Evolutionary conservation across 148 eudicot genomes (phyloP), one percentile per base, ranked within the genome.

Genomic region (Rhododendron henanense): DNA sequence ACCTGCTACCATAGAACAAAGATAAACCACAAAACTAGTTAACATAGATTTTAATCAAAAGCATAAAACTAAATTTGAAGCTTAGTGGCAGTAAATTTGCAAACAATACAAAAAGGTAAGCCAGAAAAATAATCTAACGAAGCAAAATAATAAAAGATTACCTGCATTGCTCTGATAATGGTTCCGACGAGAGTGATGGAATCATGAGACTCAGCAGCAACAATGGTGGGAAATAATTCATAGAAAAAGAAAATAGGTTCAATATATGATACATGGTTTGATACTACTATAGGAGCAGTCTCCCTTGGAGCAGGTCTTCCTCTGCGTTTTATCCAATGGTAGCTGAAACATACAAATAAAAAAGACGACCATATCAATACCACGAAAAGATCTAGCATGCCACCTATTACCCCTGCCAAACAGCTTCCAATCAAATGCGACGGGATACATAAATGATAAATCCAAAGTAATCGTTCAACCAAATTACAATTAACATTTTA

Each of bases 151-250:
- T 18, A 61, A 63, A 45, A 73, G 76, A 82, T 45, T 92, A 95
- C 99, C 99, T 96, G 99, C 98, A 96, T 96, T 85, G 98, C 97
- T 91, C 99, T 92, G 84, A 96, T 95, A 85, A 95, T 96, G 90
- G 95, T 92, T 87, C 99, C 99, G 76, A 96, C 98, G 73, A 93
- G 88, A 47, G 99, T 98, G 91, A 93, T 87, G 83, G 98, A 92
- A 90, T 95, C 98, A 92, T 95, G 98, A 82, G 99, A 95, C 77
- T 96, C 99, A 10, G 98, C 90, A 0, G 99, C 88, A 84, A 96
- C 99, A 73, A 95, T 94, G 48, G 98, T 95, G 5, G 99, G 99
- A 90, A 90, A 95, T 83, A 95, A 88, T 88, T 96, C 98, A 86
- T 95, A 96, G 93, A 95, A 96, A 89, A 86, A 95, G 94, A 96